Percentiles rank a stretch among this genome's conserved stretches.
phyloP scores from a whole-genome alignment of 2,329 filamentous ascomycete species.

The Calycina herbarum region DNA sequence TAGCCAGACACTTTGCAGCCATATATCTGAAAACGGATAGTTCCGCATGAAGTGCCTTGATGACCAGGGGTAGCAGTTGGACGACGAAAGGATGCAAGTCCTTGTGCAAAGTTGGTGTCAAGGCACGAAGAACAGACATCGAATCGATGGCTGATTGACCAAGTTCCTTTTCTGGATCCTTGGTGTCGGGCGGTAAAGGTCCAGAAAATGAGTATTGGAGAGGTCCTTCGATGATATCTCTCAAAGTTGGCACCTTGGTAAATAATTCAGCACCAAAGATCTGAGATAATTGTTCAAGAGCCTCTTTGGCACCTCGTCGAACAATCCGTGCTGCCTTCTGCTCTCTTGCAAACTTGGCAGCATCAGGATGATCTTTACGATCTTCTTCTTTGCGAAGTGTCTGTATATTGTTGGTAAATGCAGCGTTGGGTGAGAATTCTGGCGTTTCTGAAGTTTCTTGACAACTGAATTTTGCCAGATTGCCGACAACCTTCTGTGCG shows the following conservation, averaged over 20 bases:
- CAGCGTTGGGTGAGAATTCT: slow-evolving; percentile 83
- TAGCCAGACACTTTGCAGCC: slow-evolving; percentile 95
- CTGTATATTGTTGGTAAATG: slow-evolving; percentile 76
- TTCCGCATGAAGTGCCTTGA: slow-evolving; percentile 82
- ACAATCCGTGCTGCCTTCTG: slow-evolving; percentile 87
- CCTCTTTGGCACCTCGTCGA: slow-evolving; percentile 89
- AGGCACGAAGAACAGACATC: slow-evolving; percentile 85
- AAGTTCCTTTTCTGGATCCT: slow-evolving; percentile 69
- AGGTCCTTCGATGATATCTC: slow-evolving; percentile 77
- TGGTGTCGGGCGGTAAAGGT: slow-evolving; percentile 70
- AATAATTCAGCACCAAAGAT: slow-evolving; percentile 79
- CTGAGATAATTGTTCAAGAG: slow-evolving; percentile 80
- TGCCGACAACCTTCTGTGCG: slow-evolving; percentile 93
- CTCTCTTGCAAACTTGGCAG: slow-evolving; percentile 85
- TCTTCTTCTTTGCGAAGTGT: slow-evolving; percentile 98
- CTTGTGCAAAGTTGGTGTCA: slow-evolving; percentile 84
- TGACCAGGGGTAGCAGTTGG: slow-evolving; percentile 79
- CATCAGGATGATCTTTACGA: slow-evolving; percentile 86
- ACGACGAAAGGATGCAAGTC: slow-evolving; percentile 79
- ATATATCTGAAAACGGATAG: slow-evolving; percentile 94
- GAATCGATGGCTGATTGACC: slow-evolving; percentile 94
- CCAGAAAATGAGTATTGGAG: slow-evolving; percentile 72
- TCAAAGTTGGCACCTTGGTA: slow-evolving; percentile 80
- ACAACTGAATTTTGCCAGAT: slow-evolving; percentile 95
- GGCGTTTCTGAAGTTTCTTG: slow-evolving; percentile 97